phyloP scores from a whole-genome alignment of 805 yeast genomes.

The Metschnikowia rubicola region DNA sequence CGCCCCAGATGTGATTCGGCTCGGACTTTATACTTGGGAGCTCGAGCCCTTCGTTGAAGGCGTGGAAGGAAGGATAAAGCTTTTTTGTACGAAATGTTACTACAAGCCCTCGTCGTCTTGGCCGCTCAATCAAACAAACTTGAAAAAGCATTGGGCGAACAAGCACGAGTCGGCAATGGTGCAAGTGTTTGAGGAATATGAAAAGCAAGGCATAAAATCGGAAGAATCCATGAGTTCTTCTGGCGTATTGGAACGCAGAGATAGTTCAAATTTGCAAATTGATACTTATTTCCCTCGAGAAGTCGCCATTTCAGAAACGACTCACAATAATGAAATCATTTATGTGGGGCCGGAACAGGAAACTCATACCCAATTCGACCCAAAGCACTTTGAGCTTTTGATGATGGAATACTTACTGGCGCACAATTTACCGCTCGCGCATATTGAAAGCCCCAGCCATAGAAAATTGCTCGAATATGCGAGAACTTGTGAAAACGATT shows the following conservation, averaged over 20 bases:
- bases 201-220: too few species aligned
- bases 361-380: background rate
- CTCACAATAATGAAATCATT: too few species aligned
- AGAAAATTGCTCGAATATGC: background rate
- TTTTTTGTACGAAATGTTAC: background rate
- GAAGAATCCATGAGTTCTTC: too few species aligned
- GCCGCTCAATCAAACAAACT: conserved; percentile 1
- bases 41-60: background rate
- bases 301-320: too few species aligned
- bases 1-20: background rate
- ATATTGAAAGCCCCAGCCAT: background rate
- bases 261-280: too few species aligned
- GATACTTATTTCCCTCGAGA: too few species aligned
- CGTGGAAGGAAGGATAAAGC: background rate
- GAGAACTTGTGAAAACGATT: too few species aligned
- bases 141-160: background rate
- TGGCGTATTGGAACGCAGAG: too few species aligned
- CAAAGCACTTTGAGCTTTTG: background rate
- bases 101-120: background rate
- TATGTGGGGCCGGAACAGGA: background rate
- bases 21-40: background rate
- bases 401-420: background rate
- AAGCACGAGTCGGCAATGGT: background rate
- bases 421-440: background rate
- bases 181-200: background rate